Evolutionary conservation across 2,329 filamentous ascomycete genomes (phyloP).

Genomic region (Massarina eburnea): DNA sequence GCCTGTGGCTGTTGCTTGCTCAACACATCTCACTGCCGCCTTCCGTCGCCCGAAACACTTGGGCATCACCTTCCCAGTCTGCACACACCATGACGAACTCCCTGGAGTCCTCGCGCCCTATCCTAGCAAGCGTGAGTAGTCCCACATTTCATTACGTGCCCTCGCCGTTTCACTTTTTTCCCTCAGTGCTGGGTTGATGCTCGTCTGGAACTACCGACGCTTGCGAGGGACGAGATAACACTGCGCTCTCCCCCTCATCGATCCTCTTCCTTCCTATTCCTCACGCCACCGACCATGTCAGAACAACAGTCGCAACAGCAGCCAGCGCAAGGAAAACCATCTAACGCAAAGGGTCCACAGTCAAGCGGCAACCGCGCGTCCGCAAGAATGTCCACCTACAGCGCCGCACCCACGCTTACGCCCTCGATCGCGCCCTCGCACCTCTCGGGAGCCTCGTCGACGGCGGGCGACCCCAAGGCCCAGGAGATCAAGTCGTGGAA

Average conservation of each 20-base stretch:
- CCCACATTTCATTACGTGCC: conserved; percentile 21
- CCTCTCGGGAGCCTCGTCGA: conserved; percentile 39
- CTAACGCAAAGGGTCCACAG: conserved; percentile 35
- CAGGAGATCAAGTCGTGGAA: conserved; percentile 75
- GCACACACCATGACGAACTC: conserved; percentile 40
- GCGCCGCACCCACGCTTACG: conserved; percentile 52
- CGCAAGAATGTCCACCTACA: conserved; percentile 54
- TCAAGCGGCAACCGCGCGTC: conserved; percentile 42
- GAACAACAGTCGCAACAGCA: conserved; percentile 1
- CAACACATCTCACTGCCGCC: no score
- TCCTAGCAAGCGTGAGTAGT: conserved; percentile 44
- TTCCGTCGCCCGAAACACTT: no score
- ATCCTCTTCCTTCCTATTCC: conserved; percentile 6
- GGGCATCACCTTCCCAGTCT: conserved; percentile 4
- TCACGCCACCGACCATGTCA: conserved; percentile 19
- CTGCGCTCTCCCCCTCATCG: conserved; percentile 4
- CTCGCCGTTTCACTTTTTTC: conserved; percentile 31
- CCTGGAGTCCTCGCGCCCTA: conserved; percentile 44
- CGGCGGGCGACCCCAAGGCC: conserved; percentile 51
- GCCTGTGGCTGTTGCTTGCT: no score
- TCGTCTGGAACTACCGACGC: conserved; percentile 7
- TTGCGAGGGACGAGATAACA: conserved; percentile 17
- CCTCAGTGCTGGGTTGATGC: conserved; percentile 20
- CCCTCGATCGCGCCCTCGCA: conserved; percentile 53
- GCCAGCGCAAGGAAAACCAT: conserved; percentile 3